Evolutionary conservation across 495 filamentous ascomycete species (phyloP), one percentile per base, ranked within the genome.

Genomic region (Hypoxylon lienhwacheense): DNA sequence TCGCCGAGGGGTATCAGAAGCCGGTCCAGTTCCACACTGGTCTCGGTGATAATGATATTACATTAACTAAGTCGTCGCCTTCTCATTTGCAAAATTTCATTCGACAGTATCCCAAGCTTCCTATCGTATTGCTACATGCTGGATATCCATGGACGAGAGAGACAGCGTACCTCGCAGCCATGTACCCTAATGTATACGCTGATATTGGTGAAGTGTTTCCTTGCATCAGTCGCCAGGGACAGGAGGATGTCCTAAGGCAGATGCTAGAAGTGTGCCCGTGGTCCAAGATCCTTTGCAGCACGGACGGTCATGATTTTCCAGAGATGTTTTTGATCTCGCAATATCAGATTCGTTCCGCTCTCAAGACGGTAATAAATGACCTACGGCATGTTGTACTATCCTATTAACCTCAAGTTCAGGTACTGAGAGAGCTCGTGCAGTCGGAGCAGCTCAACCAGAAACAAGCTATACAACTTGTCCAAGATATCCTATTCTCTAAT

Each of bases 161-260:
- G 67, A 86, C 84, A 1, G 91, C 86, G 0, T 95, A 95, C 64
- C 77, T 96, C 35, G 86, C 91, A 5, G 80, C 78, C 0, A 83
- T 88, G 2, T 95, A 91, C 66, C 77, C 81, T 16, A 91, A 95
- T 69, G 87, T 88, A 6, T 95, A 90, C 66, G 79, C 90, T 7
- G 91, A 95, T 59, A 82, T 95, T 44, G 89, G 91, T 0, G 87
- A 91, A 65, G 86, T 95, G 0, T 95, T 95, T 56, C 90, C 89
- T 2, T 85, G 82, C 69, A 68, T 95, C 19, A 93, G 88, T 60
- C 80, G 84, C 42, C 82, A 91, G 33, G 91, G 87, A 0, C 88
- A 96, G 67, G 85, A 89, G 62, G 73, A 71, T 2, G 80, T 92
- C 11, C 46, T 96, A 5, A 79, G 84, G 25, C 77, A 95, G 69